A percentile compares a stretch with the other conserved stretches of the same genome.
Conservation (phyloP, 2,329 filamentous ascomycete genomes). For the Pseudogymnoascus sp. region DNA sequence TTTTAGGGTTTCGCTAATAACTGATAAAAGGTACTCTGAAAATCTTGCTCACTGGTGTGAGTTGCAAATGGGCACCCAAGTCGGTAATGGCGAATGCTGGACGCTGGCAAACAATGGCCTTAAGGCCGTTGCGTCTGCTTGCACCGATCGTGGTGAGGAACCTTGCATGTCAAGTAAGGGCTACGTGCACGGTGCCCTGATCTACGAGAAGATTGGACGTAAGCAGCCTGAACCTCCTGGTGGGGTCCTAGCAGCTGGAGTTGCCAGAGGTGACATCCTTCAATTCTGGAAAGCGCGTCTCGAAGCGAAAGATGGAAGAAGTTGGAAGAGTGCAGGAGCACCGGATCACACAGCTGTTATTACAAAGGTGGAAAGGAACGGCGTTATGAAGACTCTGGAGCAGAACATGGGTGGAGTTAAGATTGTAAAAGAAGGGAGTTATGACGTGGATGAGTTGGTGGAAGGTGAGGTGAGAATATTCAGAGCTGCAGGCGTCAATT, state of each 20-base stretch:
- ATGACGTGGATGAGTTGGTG: conserved; percentile 25
- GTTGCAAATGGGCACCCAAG: conserved; percentile 24
- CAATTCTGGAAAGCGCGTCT: conserved; percentile 29
- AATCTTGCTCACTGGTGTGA: conserved; percentile 28
- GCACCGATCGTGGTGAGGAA: conserved; percentile 21
- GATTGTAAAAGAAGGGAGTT: conserved; percentile 24
- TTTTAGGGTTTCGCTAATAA: not conserved
- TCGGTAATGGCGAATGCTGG: conserved; percentile 35
- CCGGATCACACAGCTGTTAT: conserved; percentile 31
- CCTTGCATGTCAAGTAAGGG: conserved; percentile 28
- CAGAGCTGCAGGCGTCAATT: conserved; percentile 25
- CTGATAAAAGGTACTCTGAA: conserved; percentile 23
- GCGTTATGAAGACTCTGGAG: conserved; percentile 27
- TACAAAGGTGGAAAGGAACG: conserved; percentile 22
- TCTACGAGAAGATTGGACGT: conserved; percentile 26
- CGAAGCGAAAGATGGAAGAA: conserved; percentile 21
- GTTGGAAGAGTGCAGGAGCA: conserved; percentile 22
- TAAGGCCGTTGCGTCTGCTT: conserved; percentile 21
- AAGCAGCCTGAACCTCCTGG: conserved; percentile 18
- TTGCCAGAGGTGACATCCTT: conserved; percentile 31
- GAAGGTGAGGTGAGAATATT: conserved; percentile 29
- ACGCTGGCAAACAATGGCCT: conserved; percentile 30
- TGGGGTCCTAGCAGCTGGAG: conserved; percentile 23
- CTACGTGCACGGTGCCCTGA: conserved; percentile 27
- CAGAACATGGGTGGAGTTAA: conserved; percentile 30